Conservation (phyloP, 2,329 filamentous ascomycete species). For the Sarocladium kiliense region DNA sequence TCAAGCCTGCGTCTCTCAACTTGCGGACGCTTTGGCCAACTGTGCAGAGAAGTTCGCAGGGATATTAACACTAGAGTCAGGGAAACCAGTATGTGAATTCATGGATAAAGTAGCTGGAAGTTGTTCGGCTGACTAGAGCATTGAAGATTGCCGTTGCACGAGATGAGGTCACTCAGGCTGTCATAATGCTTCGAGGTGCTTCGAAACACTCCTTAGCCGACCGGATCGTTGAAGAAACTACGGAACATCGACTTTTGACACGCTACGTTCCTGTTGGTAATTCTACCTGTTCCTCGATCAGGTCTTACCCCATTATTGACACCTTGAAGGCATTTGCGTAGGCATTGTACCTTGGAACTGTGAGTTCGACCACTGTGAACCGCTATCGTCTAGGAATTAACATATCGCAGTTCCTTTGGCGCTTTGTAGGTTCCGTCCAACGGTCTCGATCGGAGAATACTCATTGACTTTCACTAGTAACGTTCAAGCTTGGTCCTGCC, state of each 20-base stretch:
- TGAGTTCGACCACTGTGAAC: too few species aligned
- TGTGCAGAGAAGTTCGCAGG: slow-evolving; percentile 1
- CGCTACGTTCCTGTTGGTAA: neutral
- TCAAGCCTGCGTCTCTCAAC: neutral
- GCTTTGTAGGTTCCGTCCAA: neutral
- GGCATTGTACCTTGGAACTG: slow-evolving; percentile 8
- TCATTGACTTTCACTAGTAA: slow-evolving; percentile 39
- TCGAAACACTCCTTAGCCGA: neutral
- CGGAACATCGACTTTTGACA: neutral
- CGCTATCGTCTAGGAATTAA: too few species aligned
- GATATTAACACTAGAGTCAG: slow-evolving; percentile 9
- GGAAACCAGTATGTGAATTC: slow-evolving; percentile 4
- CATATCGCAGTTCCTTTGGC: neutral
- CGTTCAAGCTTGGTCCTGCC: slow-evolving; percentile 51
- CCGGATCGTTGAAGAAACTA: neutral
- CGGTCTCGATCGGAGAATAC: neutral
- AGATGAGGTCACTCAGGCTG: neutral
- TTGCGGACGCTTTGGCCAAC: slow-evolving; percentile 8
- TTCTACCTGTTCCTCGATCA: too few species aligned
- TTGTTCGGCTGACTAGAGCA: neutral
- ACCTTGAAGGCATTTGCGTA: neutral
- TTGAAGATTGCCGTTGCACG: neutral
- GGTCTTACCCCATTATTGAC: neutral
- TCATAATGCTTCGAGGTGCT: neutral
- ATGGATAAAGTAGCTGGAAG: too few species aligned